A percentile compares a stretch with the other conserved stretches of the same genome.
phyloP scores from a whole-genome alignment of 2,329 filamentous ascomycete genomes.

The Mycogone perniciosa region DNA sequence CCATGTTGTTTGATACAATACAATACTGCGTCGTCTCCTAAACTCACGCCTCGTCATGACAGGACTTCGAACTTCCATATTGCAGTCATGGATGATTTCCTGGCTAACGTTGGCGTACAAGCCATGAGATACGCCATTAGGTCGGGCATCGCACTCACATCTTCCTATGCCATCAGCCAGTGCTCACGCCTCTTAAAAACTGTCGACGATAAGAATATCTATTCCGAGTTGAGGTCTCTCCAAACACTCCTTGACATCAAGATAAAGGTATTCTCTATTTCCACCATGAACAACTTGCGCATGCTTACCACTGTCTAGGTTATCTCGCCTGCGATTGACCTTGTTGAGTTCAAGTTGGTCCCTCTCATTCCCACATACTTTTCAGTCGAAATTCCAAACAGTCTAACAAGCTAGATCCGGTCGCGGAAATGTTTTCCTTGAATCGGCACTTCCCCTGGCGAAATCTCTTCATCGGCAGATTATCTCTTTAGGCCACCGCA shows the following conservation, averaged over 20 bases:
- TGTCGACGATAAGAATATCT: slow-evolving; percentile 63
- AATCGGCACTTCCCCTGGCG: slow-evolving; percentile 77
- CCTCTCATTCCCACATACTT: slow-evolving; percentile 1
- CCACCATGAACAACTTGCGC: not conserved
- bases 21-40: not conserved
- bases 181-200: slow-evolving; percentile 71
- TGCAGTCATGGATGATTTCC: slow-evolving; percentile 61
- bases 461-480: slow-evolving; percentile 81
- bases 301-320: slow-evolving; percentile 47
- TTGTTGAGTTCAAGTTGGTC: slow-evolving; percentile 78
- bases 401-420: slow-evolving; percentile 34
- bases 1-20: not conserved
- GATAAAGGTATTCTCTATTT: slow-evolving; percentile 56
- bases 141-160: slow-evolving; percentile 79
- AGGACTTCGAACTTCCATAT: not conserved
- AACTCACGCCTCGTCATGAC: not conserved
- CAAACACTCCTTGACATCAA: slow-evolving; percentile 76
- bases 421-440: slow-evolving; percentile 56
- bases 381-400: not conserved
- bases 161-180: slow-evolving; percentile 77
- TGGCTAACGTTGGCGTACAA: slow-evolving; percentile 53
- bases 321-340: slow-evolving; percentile 82
- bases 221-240: slow-evolving; percentile 61
- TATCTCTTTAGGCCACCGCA: slow-evolving; percentile 65
- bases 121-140: slow-evolving; percentile 89